phyloP scores from a whole-genome alignment of 2,329 filamentous ascomycete genomes.

The Sordariomycetes sp. region DNA sequence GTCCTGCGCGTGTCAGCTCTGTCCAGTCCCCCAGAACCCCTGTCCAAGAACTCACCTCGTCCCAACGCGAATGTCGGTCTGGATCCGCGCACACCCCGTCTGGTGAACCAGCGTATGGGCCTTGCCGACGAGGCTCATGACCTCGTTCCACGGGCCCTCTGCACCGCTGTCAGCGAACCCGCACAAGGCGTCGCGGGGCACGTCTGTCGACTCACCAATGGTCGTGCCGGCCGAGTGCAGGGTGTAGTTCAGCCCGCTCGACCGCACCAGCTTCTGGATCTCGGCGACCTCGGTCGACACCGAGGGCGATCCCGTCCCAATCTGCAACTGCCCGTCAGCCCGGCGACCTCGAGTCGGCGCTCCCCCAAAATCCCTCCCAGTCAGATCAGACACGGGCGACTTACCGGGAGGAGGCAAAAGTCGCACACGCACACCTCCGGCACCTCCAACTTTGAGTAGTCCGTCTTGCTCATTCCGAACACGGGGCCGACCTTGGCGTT shows the following conservation, averaged over 20 bases:
- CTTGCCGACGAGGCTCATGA: slow-evolving; percentile 78
- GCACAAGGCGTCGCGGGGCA: background rate
- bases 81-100: slow-evolving; percentile 69
- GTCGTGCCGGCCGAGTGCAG: slow-evolving; percentile 96
- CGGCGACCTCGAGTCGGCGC: background rate
- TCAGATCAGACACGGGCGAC: background rate
- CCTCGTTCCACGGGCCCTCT: slow-evolving; percentile 89
- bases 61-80: slow-evolving; percentile 80
- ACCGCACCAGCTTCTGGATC: slow-evolving; percentile 75
- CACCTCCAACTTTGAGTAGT: slow-evolving; percentile 45
- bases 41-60: slow-evolving; percentile 44
- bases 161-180: background rate
- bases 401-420: slow-evolving; percentile 79
- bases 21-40: background rate
- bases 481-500: background rate
- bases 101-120: slow-evolving; percentile 69
- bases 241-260: slow-evolving; percentile 68
- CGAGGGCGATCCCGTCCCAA: slow-evolving; percentile 69
- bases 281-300: slow-evolving; percentile 78
- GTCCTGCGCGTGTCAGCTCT: slow-evolving; percentile 40
- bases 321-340: slow-evolving; percentile 26
- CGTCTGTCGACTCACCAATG: slow-evolving; percentile 51
- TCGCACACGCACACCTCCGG: slow-evolving; percentile 73
- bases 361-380: background rate
- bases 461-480: slow-evolving; percentile 15